Percentiles rank a stretch among this genome's conserved stretches.
phyloP scores from a whole-genome alignment of 306 rosid species.

The Sindora glabra region DNA sequence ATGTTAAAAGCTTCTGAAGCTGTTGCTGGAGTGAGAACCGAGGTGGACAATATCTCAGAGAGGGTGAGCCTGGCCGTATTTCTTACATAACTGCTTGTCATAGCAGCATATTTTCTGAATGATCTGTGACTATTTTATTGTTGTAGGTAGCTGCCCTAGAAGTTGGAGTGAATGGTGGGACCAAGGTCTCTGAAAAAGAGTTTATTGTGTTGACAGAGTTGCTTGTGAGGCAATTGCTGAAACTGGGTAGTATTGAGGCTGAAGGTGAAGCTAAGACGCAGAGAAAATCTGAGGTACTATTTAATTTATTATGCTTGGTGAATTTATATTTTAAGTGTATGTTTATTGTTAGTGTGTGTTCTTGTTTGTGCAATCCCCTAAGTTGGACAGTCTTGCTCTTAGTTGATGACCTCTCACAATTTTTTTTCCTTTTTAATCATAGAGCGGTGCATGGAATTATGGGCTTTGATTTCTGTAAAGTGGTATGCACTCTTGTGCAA shows the following conservation, averaged over 20 bases:
- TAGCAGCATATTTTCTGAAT: neutral
- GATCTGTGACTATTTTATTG: slow-evolving; percentile 1
- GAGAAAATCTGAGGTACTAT: slow-evolving; percentile 76
- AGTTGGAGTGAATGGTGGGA: slow-evolving; percentile 59
- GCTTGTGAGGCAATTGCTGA: slow-evolving; percentile 83
- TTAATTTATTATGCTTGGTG: neutral
- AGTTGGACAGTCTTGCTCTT: neutral
- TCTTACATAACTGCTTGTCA: neutral
- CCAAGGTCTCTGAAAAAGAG: slow-evolving; percentile 66
- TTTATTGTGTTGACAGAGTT: slow-evolving; percentile 58
- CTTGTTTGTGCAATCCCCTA: neutral
- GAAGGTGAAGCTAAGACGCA: slow-evolving; percentile 78
- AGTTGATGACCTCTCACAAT: neutral
- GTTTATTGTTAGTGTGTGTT: neutral
- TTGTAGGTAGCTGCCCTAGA: slow-evolving; percentile 69
- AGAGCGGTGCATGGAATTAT: neutral
- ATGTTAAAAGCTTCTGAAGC: slow-evolving; percentile 54
- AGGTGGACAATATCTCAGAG: slow-evolving; percentile 76
- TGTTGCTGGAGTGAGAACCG: slow-evolving; percentile 51
- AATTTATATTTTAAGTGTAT: neutral
- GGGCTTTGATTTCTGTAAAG: neutral
- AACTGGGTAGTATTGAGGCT: slow-evolving; percentile 73
- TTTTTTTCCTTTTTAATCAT: neutral
- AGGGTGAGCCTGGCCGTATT: slow-evolving; percentile 35
- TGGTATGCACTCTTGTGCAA: neutral